Conservation (phyloP, 176 grass and related monocot genomes). For the Chrysopogon serrulatus region DNA sequence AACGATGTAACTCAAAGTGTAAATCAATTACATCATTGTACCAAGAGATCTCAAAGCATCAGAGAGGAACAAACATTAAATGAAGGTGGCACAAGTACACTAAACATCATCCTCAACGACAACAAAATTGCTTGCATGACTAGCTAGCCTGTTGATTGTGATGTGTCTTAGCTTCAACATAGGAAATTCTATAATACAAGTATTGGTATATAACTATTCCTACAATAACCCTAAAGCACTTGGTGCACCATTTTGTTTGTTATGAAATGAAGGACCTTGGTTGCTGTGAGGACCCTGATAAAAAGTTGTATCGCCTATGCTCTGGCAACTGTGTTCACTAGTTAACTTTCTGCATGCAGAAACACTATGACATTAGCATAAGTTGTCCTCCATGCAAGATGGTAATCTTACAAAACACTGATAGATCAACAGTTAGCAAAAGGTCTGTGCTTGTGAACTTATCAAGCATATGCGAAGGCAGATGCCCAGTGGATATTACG, state of each 20-base stretch:
- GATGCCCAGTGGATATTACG: too few relatives aligned
- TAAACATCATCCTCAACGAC: not conserved
- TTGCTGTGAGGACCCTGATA: not conserved
- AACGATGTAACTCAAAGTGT: conserved; percentile 15
- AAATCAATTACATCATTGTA: not conserved
- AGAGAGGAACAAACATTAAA: not conserved
- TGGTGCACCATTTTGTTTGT: not conserved
- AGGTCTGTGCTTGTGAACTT: not conserved
- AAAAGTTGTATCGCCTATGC: not conserved
- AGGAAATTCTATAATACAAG: not conserved
- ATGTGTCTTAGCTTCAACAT: not conserved
- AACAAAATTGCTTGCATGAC: not conserved
- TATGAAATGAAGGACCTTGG: not conserved
- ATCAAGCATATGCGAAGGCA: not conserved
- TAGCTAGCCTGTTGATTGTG: not conserved
- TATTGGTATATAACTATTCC: not conserved
- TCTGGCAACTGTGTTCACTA: not conserved
- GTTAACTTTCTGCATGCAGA: not conserved
- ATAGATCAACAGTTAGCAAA: not conserved
- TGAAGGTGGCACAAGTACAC: not conserved
- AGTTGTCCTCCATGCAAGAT: not conserved
- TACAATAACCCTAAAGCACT: not conserved
- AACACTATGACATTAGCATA: not conserved
- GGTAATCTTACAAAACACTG: not conserved
- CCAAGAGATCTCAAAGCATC: not conserved